Base-by-base conservation (phyloP, 2,329 filamentous ascomycete species). In the Pseudopithomyces chartarum region DNA sequence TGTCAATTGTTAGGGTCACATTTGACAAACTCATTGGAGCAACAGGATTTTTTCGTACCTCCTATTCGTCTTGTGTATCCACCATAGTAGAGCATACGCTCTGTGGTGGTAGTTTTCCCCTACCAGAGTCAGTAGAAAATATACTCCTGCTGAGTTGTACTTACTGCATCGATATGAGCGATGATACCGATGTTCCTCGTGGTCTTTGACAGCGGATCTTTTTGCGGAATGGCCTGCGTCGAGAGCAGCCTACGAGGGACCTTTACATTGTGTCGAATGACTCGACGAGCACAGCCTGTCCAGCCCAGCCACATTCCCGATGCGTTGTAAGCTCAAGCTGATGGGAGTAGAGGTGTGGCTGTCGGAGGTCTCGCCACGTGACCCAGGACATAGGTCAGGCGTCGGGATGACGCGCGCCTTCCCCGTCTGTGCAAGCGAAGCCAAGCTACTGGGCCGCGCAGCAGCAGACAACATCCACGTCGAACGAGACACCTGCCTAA, bases 101-200 rank as follows among this genome's bases (percentile, higher is more conserved):
- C 95, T 3, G 95, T 98, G 0, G 95, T 99, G 0, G 95, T 98
- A 1, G 95, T 99, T 82, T 99, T 99, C 8, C 95, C 95, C 84
- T 86, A 39, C 20, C 1, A 2, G 19, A 15, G 26, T 72, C 33
- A 67, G 59, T 19, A 32, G 0, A 2, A 23, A 32, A 17, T 29
- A 32, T 45, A 23, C 6, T 7, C 11, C 45, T 45, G 20, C 42
- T 46, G 33, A 15, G 17, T 6, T n/a, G 5, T n/a, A 76, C 82
- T 64, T 73, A 86, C 84, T 55, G 95, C 95, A 87, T 98, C 95
- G 63, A 99, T 97, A 76, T 99, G 95, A 57, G 95, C 95, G 75
- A 99, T 97, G 65, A 99, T 98, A 59, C 95, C 95, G 73, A 99
- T 97, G 73, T 99, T 99, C 66, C 94, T 85, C 50, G 93, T 95